Evolutionary conservation across 2,329 filamentous ascomycete genomes (phyloP), one percentile per base, ranked within the genome.

Genomic region (Neopestalotiopsis clavispora): DNA sequence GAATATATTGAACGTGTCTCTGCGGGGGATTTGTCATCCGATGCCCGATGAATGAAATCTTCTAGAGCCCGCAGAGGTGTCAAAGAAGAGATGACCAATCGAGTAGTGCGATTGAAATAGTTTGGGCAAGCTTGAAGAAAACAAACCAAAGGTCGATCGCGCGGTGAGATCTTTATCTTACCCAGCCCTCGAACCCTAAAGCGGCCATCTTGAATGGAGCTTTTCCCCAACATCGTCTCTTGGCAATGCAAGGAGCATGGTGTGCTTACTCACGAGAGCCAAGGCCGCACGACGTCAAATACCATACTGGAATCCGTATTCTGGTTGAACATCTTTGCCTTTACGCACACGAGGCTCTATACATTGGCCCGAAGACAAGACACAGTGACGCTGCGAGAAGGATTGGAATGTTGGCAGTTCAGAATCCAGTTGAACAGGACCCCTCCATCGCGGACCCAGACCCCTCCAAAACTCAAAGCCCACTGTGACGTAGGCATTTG

Each of bases 101-200:
- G 45, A 52, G 45, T 17, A 20, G 4, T 23, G 17, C 45, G 45
- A 52, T 17, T 20, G 10, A 10, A 38, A 38, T 38, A 7, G 34
- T 52, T 52, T 52, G 23, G 23, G 45, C 45, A 52, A 20, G n/a
- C 45, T 17, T 9, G 17, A 52, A 20, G 20, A 20, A 9, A 38
- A 7, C 34, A 38, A 52, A 20, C 45, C 45, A 52, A 23, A 52
- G n/a, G 45, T 52, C n/a, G 45, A 52, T 52, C 45, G 45, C 45
- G 34, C 45, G 6, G 45, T 52, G 9, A 52, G 45, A 52, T 52
- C 45, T 52, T 52, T 52, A 52, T 52, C 45, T 52, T 17, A 20
- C 45, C 45, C 45, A 52, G 45, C 45, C 45, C 45, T 52, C 45
- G 45, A 52, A 52, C 45, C 45, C 45, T 52, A 52, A 52, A 52